A percentile compares a stretch with the other conserved stretches of the same genome.
Conservation (phyloP, 495 filamentous ascomycete genomes). For the Neurospora sp. region DNA sequence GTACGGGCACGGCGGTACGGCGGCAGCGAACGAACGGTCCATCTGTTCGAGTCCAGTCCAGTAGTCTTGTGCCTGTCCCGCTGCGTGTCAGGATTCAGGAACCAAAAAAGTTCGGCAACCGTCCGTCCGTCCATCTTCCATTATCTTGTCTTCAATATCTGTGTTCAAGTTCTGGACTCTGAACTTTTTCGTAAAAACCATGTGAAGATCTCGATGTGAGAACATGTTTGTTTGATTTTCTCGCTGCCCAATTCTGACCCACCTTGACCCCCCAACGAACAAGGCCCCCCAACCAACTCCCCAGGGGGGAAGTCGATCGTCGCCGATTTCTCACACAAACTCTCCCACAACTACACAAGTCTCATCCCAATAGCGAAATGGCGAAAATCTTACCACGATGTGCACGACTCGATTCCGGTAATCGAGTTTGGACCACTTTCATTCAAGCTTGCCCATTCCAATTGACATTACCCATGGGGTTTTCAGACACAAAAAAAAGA, state of each 20-base stretch:
- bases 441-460: not conserved
- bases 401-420: not conserved
- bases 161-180: not conserved
- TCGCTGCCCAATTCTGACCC: not conserved
- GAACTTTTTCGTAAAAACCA: not conserved
- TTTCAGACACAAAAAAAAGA: not conserved
- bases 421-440: not conserved
- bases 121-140: not conserved
- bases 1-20: not conserved
- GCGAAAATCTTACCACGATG: not conserved
- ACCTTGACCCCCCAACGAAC: not conserved
- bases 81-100: not conserved
- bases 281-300: not conserved
- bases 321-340: not conserved
- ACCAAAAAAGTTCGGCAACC: not conserved
- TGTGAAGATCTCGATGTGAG: not conserved
- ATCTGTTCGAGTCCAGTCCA: not conserved
- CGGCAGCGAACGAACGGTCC: not conserved
- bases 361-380: not conserved
- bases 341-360: not conserved
- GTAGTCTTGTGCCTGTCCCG: not conserved
- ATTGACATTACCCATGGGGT: not conserved
- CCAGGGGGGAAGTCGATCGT: not conserved
- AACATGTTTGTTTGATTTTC: not conserved
- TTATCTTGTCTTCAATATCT: not conserved